Evolutionary conservation across 2,329 filamentous ascomycete species (phyloP).

Genomic region (Fusarium dimerum): DNA sequence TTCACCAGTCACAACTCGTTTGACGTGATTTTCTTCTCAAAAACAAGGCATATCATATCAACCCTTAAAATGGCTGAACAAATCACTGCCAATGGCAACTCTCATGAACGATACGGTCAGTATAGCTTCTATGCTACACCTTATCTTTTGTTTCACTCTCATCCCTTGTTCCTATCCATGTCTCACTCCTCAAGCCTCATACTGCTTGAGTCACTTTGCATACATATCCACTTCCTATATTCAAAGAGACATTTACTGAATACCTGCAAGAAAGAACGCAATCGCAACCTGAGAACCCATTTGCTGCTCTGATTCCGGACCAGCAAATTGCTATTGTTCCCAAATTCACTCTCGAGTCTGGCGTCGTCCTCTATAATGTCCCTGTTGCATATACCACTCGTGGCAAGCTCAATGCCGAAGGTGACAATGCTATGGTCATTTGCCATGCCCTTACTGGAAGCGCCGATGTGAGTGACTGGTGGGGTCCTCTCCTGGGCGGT

Average conservation of each 20-base stretch:
- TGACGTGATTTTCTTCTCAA: conserved; percentile 2
- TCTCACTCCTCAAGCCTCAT: background rate
- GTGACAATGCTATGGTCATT: conserved; percentile 71
- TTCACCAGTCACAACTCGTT: background rate
- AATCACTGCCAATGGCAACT: conserved; percentile 14
- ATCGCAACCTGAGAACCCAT: conserved; percentile 88
- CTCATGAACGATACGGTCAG: conserved; percentile 34
- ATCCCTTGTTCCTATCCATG: background rate
- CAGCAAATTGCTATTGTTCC: conserved; percentile 87
- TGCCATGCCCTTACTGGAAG: conserved; percentile 86
- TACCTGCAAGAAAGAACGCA: conserved; percentile 64
- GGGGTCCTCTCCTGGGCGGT: conserved; percentile 79
- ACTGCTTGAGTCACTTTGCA: background rate
- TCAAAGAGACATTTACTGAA: conserved; percentile 56
- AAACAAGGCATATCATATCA: conserved; percentile 12
- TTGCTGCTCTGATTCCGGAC: conserved; percentile 80
- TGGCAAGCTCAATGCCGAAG: conserved; percentile 58
- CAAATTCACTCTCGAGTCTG: conserved; percentile 89
- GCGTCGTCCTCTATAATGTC: conserved; percentile 76
- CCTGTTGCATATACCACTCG: conserved; percentile 69
- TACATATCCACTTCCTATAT: background rate
- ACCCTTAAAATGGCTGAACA: conserved; percentile 27
- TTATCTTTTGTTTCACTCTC: background rate
- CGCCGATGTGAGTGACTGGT: conserved; percentile 85
- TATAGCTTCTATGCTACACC: conserved; percentile 12